Conservation (phyloP, 176 grass and related monocot genomes). For the Zoysia japonica region DNA sequence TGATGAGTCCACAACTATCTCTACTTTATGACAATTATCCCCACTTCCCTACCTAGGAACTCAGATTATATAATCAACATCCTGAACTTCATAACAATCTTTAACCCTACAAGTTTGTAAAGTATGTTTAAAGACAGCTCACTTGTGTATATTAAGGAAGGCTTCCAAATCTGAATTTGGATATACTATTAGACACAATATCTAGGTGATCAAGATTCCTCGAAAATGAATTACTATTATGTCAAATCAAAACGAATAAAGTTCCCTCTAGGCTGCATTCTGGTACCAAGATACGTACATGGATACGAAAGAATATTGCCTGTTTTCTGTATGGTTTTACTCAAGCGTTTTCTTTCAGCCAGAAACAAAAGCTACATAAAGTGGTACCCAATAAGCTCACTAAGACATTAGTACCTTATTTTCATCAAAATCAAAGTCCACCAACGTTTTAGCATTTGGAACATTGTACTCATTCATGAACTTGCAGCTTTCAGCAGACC, state of each 20-base stretch:
- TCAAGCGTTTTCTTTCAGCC: slow-evolving; percentile 2
- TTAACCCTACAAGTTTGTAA: neutral
- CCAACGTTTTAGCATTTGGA: slow-evolving; percentile 56
- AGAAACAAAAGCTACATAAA: neutral
- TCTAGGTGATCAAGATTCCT: neutral
- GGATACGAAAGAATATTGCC: neutral
- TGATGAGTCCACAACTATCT: slow-evolving; percentile 6
- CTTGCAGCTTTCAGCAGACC: slow-evolving; percentile 87
- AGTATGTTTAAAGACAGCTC: neutral
- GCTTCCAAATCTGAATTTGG: neutral
- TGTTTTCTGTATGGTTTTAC: neutral
- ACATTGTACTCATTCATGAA: slow-evolving; percentile 74
- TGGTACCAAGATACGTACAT: neutral
- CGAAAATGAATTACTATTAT: neutral
- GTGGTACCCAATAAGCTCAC: neutral
- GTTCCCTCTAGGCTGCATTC: neutral
- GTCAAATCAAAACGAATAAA: no score
- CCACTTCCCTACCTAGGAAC: neutral
- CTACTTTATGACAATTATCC: neutral
- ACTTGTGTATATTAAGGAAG: neutral
- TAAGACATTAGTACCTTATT: slow-evolving; percentile 68
- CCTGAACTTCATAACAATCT: neutral
- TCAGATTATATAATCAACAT: neutral
- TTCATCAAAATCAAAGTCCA: slow-evolving; percentile 95
- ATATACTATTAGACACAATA: neutral